Evolutionary conservation across 1,284 basidiomycete genomes (phyloP).

Genomic region (Violaceomyces palustris): DNA sequence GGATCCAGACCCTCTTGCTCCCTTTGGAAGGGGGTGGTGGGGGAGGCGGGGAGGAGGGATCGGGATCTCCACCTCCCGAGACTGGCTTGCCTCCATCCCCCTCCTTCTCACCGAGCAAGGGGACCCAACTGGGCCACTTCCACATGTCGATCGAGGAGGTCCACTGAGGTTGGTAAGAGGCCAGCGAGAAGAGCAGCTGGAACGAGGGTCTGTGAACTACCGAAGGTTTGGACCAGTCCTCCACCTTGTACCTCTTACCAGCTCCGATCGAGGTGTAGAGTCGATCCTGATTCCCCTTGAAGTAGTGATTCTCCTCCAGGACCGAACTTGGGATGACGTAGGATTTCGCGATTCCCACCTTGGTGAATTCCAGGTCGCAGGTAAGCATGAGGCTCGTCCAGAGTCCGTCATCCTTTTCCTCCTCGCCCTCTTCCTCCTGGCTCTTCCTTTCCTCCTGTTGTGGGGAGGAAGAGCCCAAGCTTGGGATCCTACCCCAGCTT

Average conservation of each 20-base stretch:
- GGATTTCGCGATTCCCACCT: constrained; percentile 18
- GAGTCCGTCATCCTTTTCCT: constrained; percentile 41
- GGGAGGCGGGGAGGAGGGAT: too few species aligned
- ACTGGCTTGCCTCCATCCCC: constrained; percentile 7
- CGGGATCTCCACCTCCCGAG: neutral
- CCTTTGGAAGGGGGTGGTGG: too few species aligned
- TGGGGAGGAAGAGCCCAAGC: neutral
- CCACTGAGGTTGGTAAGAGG: too few species aligned
- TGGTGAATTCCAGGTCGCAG: constrained; percentile 28
- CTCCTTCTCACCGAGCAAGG: constrained; percentile 20
- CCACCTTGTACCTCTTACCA: constrained; percentile 34
- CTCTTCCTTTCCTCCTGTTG: too few species aligned
- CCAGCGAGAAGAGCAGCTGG: constrained; percentile 13
- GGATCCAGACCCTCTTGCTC: constrained; percentile 40
- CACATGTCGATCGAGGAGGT: constrained; percentile 22
- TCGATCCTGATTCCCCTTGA: constrained; percentile 25
- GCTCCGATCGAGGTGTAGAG: constrained; percentile 31
- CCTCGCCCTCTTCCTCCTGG: too few species aligned
- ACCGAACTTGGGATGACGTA: constrained; percentile 35
- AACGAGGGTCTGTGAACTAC: constrained; percentile 16
- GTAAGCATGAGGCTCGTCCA: constrained; percentile 37
- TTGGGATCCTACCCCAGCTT: constrained; percentile 15
- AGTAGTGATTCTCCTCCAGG: constrained; percentile 31
- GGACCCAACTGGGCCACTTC: constrained; percentile 44
- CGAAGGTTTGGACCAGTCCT: constrained; percentile 8